Conservation (phyloP, 2,329 filamentous ascomycete species). For the Myriangium duriaei region DNA sequence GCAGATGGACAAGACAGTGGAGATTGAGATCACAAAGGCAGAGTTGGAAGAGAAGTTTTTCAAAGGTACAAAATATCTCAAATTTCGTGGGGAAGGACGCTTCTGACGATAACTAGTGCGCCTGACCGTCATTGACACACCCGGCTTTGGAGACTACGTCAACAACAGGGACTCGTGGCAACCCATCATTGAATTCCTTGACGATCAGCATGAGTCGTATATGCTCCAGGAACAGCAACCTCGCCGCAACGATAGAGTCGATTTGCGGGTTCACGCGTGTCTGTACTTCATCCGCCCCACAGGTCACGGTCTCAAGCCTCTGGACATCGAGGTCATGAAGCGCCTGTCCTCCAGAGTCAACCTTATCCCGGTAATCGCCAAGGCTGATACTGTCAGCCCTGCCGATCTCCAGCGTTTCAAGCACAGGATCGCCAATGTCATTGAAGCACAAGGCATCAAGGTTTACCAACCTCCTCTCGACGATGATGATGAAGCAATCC, state of each 20-base stretch:
- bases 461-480: conserved; percentile 97
- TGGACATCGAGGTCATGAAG: conserved; percentile 99
- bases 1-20: conserved; percentile 98
- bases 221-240: conserved; percentile 99
- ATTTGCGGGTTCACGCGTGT: conserved; percentile 95
- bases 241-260: conserved; percentile 95
- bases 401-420: conserved; percentile 88
- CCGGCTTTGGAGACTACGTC: conserved; percentile 98
- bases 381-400: conserved; percentile 94
- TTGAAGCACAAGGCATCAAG: conserved; percentile 98
- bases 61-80: conserved; percentile 63
- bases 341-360: conserved; percentile 95
- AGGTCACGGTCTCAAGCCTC: conserved; percentile 93
- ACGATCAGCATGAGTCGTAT: conserved; percentile 99
- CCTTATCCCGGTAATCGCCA: conserved; percentile 94
- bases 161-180: conserved; percentile 99
- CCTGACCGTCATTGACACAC: conserved; percentile 96
- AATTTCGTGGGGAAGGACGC: background rate
- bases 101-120: conserved; percentile 52
- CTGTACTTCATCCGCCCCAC: conserved; percentile 99
- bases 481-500: conserved; percentile 94
- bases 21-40: conserved; percentile 99
- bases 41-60: conserved; percentile 99
- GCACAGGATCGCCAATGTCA: conserved; percentile 82
- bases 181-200: conserved; percentile 98